Conservation (phyloP, 306 rosid species). For the Clitoria ternatea region DNA sequence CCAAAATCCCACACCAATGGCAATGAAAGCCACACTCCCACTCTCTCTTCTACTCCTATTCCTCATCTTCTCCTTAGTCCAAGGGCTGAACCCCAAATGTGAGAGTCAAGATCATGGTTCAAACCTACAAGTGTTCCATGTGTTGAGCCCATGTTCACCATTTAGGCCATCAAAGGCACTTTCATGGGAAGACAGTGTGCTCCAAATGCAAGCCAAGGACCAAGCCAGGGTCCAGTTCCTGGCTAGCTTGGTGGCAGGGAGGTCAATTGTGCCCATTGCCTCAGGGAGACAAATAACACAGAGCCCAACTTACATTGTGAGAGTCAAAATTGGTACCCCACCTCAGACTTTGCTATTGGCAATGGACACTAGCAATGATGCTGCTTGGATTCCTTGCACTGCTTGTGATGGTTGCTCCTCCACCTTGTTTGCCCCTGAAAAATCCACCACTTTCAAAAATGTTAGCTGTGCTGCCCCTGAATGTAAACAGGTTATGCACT, state of each 20-base stretch:
- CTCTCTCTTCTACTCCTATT: constrained; percentile 20
- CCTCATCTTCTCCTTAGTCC: constrained; percentile 31
- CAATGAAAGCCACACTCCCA: constrained; percentile 36
- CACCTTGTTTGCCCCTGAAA: constrained; percentile 40
- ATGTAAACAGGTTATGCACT: constrained; percentile 66
- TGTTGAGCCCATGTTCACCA: constrained; percentile 70
- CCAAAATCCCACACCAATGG: constrained; percentile 19
- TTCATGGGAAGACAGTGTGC: constrained; percentile 70
- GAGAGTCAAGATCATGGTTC: constrained; percentile 48
- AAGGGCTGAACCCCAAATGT: constrained; percentile 47
- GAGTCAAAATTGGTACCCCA: constrained; percentile 65
- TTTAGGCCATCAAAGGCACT: constrained; percentile 51
- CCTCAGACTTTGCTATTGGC: constrained; percentile 80
- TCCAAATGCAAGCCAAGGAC: constrained; percentile 62
- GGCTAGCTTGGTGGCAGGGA: constrained; percentile 50
- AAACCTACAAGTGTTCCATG: constrained; percentile 62
- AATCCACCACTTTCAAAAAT: constrained; percentile 60
- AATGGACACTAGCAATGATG: constrained; percentile 84
- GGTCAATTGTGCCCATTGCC: constrained; percentile 77
- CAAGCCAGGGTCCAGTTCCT: constrained; percentile 52
- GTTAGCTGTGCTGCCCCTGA: constrained; percentile 49
- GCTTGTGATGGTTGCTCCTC: constrained; percentile 82
- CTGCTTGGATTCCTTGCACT: constrained; percentile 86
- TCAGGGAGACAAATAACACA: constrained; percentile 78
- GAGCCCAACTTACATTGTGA: constrained; percentile 80